These are phyloP conservation scores for Globisporangium polare DNA, from an alignment of 352 stramenopile species.

Conservation along the genomic window DNA sequence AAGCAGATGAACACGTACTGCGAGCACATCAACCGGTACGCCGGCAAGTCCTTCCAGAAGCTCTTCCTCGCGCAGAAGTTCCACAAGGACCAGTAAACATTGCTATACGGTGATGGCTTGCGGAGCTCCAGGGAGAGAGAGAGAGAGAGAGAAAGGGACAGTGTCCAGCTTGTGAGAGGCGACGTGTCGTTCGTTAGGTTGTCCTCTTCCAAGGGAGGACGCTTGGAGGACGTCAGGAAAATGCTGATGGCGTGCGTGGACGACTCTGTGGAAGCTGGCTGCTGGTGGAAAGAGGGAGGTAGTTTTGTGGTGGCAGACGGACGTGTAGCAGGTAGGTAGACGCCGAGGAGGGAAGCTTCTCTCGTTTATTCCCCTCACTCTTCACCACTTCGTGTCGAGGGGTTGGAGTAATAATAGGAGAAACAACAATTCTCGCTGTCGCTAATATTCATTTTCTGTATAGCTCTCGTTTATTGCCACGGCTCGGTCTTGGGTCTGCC, in stretches of 20 bases:
- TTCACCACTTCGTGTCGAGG: neutral
- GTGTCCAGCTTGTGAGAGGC: neutral
- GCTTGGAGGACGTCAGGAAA: neutral
- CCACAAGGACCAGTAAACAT: conserved; percentile 80
- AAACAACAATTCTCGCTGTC: conserved; percentile 11
- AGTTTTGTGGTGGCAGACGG: neutral
- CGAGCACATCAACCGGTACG: conserved; percentile 90
- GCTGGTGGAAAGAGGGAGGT: neutral
- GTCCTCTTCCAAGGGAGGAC: neutral
- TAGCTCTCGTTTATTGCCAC: neutral
- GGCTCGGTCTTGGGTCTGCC: conserved; percentile 3
- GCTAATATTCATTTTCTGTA: conserved; percentile 16
- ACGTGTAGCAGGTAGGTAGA: conserved; percentile 12
- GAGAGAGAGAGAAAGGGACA: too few relatives aligned
- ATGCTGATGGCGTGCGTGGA: too few relatives aligned
- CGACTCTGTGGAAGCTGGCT: too few relatives aligned
- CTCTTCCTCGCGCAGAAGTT: conserved; percentile 88
- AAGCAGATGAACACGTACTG: conserved; percentile 94
- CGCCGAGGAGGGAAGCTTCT: neutral
- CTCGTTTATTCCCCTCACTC: neutral
- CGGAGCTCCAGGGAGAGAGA: neutral
- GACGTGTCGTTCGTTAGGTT: neutral
- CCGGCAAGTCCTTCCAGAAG: conserved; percentile 89
- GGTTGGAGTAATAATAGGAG: neutral
- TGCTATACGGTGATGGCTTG: neutral